A percentile compares a stretch with the other conserved stretches of the same genome.
Conservation (phyloP, 208 protist genomes). For the Leishmania amazonensis region DNA sequence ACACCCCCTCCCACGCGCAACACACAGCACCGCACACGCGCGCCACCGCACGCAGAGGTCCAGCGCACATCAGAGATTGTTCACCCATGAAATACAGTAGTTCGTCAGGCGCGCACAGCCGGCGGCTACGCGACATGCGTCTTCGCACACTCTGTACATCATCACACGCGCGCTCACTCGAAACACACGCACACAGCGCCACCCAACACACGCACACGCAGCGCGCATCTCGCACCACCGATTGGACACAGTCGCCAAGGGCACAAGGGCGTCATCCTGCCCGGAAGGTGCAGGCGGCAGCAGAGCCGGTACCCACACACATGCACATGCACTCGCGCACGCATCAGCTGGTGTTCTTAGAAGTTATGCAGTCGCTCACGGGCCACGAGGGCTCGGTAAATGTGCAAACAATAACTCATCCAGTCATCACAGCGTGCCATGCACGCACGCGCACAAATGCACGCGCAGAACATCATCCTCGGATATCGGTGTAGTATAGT, state of each 20-base stretch:
- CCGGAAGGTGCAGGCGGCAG: slow-evolving; percentile 10
- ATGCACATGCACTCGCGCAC: not conserved
- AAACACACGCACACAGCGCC: not conserved
- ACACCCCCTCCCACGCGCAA: not conserved
- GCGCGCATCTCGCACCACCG: slow-evolving; percentile 30
- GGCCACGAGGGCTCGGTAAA: slow-evolving; percentile 15
- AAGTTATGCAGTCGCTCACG: slow-evolving; percentile 9
- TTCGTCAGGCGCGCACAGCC: slow-evolving; percentile 3
- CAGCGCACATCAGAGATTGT: slow-evolving; percentile 15
- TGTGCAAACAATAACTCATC: slow-evolving; percentile 21
- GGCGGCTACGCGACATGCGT: slow-evolving; percentile 7
- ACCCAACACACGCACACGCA: not conserved
- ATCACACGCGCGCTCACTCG: not conserved
- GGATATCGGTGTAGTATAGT: not conserved
- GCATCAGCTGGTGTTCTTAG: slow-evolving; percentile 11
- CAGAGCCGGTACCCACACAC: not conserved
- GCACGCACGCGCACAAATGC: not conserved
- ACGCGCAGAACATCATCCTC: not conserved
- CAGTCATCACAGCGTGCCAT: slow-evolving; percentile 23
- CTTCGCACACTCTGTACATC: slow-evolving; percentile 6
- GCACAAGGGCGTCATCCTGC: slow-evolving; percentile 14
- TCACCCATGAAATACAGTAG: slow-evolving; percentile 16
- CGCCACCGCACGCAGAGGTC: not conserved
- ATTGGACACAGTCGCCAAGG: slow-evolving; percentile 27
- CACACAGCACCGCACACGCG: not conserved